These are phyloP conservation scores for Fusarium sp. DNA, from an alignment of 2,329 filamentous ascomycete genomes.

Conservation along the genomic window DNA sequence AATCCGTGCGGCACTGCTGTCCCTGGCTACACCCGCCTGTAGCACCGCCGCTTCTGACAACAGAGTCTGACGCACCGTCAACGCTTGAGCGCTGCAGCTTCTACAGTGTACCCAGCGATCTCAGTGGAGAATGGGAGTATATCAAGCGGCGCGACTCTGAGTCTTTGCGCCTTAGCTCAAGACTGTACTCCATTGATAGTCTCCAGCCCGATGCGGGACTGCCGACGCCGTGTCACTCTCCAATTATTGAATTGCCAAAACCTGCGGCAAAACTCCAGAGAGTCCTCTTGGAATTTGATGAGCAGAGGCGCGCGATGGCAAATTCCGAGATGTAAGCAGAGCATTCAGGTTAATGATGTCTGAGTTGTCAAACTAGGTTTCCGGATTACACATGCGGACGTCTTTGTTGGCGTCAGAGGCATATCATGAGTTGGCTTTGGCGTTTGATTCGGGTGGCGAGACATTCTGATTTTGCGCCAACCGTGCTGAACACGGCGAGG, in stretches of 20 bases:
- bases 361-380: background rate
- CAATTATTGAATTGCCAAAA: background rate
- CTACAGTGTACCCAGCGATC: slow-evolving; percentile 19
- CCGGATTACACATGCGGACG: background rate
- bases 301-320: slow-evolving; percentile 1
- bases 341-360: background rate
- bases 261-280: background rate
- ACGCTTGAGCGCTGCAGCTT: background rate
- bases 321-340: background rate
- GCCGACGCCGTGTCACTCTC: background rate
- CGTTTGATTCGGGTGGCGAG: slow-evolving; percentile 18
- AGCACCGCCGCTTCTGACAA: slow-evolving; percentile 11
- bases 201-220: background rate
- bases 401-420: slow-evolving; percentile 2
- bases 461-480: background rate
- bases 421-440: slow-evolving; percentile 1
- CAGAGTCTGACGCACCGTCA: background rate
- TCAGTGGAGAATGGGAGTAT: slow-evolving; percentile 29
- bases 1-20: slow-evolving; percentile 35
- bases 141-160: slow-evolving; percentile 16
- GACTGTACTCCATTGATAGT: background rate
- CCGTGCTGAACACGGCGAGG: background rate
- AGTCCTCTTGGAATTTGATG: background rate
- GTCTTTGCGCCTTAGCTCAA: background rate
- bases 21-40: background rate